Base-by-base conservation (phyloP, 768 basidiomycete genomes). In the Leccinum disarticulatum region DNA sequence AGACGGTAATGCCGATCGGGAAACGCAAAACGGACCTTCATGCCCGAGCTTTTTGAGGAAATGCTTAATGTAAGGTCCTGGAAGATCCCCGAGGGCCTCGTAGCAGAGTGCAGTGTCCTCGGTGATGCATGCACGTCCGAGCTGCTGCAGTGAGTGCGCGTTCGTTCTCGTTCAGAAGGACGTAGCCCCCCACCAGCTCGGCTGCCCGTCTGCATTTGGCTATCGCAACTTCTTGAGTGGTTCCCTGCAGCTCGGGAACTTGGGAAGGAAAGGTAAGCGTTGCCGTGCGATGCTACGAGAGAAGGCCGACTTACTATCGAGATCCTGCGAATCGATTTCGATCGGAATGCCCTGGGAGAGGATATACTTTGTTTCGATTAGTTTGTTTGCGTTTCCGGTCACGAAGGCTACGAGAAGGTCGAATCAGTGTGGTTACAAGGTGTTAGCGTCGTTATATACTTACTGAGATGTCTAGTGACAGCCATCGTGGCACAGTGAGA, bases 41-140 rank as follows among this genome's bases (percentile, higher is more conserved):
- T 93, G 92, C 2, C 96, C 96, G 6, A 98, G 73, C 27, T 81
- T 81, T 48, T 81, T 80, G 74, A 98, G 77, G 74, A 99, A 99
- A 63, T 92, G 80, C 68, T 99, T 99, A 80, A 99, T 95, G 76
- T 96, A 99, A 0, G 96, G 96, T 0, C 97, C 97, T 2, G 97
- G 97, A 4, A 99, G 83, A 0, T 94, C 96, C 19, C 87, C 84
- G 17, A 98, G 78, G 0, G 97, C 95, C 61, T 87, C 84, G 68
- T 93, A 98, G 64, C 89, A 92, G 6, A 99, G 83, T 0, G 97
- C 94, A 0, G 97, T 99, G 71, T 99, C 97, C 76, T 99, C 93
- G 0, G 92, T 94, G 66, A 86, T 85, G 63, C 83, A 85, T 8
- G 86, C 79, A 0, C 80, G 79, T 33, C 80, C 79, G 10, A 87